Base-by-base conservation (phyloP, 2,329 filamentous ascomycete species). In the Rhynchosporium agropyri region DNA sequence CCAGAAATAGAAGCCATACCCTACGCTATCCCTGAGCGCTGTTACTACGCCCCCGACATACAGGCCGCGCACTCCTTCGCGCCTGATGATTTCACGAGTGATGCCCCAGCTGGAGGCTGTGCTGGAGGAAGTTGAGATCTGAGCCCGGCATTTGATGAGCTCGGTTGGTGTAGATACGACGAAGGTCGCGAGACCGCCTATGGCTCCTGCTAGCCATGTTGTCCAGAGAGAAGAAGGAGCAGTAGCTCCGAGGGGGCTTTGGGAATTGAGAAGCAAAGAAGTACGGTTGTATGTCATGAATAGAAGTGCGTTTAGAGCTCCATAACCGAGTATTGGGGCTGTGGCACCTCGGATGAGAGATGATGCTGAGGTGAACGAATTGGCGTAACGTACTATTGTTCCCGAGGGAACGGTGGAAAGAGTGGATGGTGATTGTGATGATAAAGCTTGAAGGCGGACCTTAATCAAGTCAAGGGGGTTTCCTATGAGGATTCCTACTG, bases 1-100 rank as follows among this genome's bases (percentile, higher is more conserved):
- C 90, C 90, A 96, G 76, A 98, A 98, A 74, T 97, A 98, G 76
- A 97, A 97, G 0, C 93, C 94, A 77, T 97, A 98, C n/a, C 94
- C 94, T 61, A 97, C 84, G 63, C 89, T 89, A 76, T 98, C 94
- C 56, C 94, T 83, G 46, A 94, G 74, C 59, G 89, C 91, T 0
- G 94, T 98, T 15, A 97, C 86, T 0, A 79, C 80, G 26, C 94
- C 94, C 26, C 92, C 94, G 65, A 87, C 83, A 74, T 96, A 97
- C 28, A 97, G 76, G 0, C 92, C 93, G 45, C 82, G 80, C 3
- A 91, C 61, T 0, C 88, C 80, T 3, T 89, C 85, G 1, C 74
- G 77, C 42, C 76, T 80, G 71, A 87, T 79, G 31, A 91, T 84
- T 28, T 85, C 79, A 58, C 81, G 84, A 1, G 87, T 81, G 60